phyloP scores from a whole-genome alignment of 805 yeast species.

The Candida chauliodis region DNA sequence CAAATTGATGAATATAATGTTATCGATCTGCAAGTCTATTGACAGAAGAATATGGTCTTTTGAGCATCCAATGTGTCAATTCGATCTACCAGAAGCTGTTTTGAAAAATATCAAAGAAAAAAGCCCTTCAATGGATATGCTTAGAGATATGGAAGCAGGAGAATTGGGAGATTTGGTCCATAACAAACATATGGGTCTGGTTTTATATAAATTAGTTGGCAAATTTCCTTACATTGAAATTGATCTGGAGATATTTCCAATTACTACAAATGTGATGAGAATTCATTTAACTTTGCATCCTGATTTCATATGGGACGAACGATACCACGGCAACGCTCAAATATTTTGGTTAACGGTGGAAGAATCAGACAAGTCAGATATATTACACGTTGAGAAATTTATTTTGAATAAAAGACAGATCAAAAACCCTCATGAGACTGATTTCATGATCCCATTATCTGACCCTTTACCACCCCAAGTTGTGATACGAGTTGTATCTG shows the following conservation, averaged over 20 bases:
- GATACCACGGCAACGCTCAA: slow-evolving; percentile 77
- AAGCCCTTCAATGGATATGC: slow-evolving; percentile 63
- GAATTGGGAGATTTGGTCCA: slow-evolving; percentile 92
- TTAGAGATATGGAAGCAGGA: slow-evolving; percentile 66
- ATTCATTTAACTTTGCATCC: slow-evolving; percentile 68
- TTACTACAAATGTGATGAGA: slow-evolving; percentile 81
- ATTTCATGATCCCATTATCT: slow-evolving; percentile 86
- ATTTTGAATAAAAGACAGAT: slow-evolving; percentile 60
- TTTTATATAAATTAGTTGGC: slow-evolving; percentile 56
- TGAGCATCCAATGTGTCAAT: slow-evolving; percentile 86
- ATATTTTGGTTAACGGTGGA: slow-evolving; percentile 92
- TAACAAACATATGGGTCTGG: slow-evolving; percentile 68
- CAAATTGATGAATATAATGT: slow-evolving; percentile 62
- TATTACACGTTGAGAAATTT: slow-evolving; percentile 80
- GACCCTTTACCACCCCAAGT: slow-evolving; percentile 92
- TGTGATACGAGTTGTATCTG: slow-evolving; percentile 74
- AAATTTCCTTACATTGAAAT: slow-evolving; percentile 74
- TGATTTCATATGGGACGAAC: slow-evolving; percentile 83
- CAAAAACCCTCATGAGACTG: slow-evolving; percentile 66
- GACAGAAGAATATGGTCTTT: slow-evolving; percentile 85
- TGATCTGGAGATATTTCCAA: slow-evolving; percentile 82
- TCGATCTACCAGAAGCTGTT: slow-evolving; percentile 70
- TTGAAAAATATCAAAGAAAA: slow-evolving; percentile 58
- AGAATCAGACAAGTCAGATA: slow-evolving; percentile 68
- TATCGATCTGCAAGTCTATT: slow-evolving; percentile 81